phyloP scores from a whole-genome alignment of 495 filamentous ascomycete species.

The Niebla homalea region DNA sequence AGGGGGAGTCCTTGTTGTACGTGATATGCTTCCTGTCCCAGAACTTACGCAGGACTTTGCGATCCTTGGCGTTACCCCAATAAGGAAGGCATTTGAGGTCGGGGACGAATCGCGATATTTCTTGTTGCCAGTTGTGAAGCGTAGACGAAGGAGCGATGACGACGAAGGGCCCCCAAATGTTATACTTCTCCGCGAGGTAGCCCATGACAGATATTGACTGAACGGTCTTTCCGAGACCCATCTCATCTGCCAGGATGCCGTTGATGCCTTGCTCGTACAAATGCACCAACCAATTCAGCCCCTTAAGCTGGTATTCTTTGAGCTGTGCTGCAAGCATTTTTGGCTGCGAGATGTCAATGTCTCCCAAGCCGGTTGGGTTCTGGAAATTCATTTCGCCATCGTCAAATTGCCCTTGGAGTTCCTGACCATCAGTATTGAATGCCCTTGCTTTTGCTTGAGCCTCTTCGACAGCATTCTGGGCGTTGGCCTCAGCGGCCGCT shows the following conservation, averaged over 20 bases:
- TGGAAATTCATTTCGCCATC: slow-evolving; percentile 99
- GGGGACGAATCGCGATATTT: slow-evolving; percentile 88
- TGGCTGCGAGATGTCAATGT: slow-evolving; percentile 86
- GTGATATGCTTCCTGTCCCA: slow-evolving; percentile 97
- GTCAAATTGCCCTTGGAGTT: slow-evolving; percentile 36
- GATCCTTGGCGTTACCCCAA: slow-evolving; percentile 89
- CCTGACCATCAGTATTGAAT: slow-evolving; percentile 61
- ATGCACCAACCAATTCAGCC: slow-evolving; percentile 97
- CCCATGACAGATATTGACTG: slow-evolving; percentile 99
- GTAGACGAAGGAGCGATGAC: slow-evolving; percentile 95
- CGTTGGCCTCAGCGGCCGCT: slow-evolving; percentile 84
- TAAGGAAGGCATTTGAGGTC: slow-evolving; percentile 90
- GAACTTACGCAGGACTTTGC: slow-evolving; percentile 93
- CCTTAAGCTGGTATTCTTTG: slow-evolving; percentile 98
- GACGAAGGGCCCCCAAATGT: slow-evolving; percentile 96
- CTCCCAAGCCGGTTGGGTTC: slow-evolving; percentile 87
- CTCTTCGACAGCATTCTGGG: slow-evolving; percentile 89
- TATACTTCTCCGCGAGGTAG: slow-evolving; percentile 90
- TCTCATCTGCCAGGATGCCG: slow-evolving; percentile 95
- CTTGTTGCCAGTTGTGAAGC: slow-evolving; percentile 98
- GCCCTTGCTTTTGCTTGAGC: slow-evolving; percentile 82
- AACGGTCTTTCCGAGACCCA: slow-evolving; percentile 98
- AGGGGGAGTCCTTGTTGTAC: slow-evolving; percentile 80
- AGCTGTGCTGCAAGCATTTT: slow-evolving; percentile 86
- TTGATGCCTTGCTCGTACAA: slow-evolving; percentile 99